phyloP scores from a whole-genome alignment of 2,329 filamentous ascomycete genomes.

The Colletotrichum filicis region DNA sequence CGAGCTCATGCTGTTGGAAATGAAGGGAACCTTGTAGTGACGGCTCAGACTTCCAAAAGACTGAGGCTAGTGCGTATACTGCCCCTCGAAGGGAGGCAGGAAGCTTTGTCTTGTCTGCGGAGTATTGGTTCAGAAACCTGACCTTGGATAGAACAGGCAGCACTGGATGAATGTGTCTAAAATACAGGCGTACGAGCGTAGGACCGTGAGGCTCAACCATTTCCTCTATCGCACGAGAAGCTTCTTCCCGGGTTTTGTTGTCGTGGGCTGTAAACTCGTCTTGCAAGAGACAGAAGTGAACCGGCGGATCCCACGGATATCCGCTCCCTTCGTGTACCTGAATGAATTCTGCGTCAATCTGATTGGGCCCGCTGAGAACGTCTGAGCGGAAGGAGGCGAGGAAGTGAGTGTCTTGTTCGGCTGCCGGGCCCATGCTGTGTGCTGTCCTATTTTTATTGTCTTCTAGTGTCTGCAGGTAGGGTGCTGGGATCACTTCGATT shows the following conservation, averaged over 20 bases:
- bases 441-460: slow-evolving; percentile 54
- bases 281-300: slow-evolving; percentile 57
- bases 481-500: neutral
- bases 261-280: slow-evolving; percentile 57
- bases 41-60: slow-evolving; percentile 53
- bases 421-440: slow-evolving; percentile 56
- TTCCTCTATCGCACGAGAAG: slow-evolving; percentile 55
- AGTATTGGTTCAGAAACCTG: slow-evolving; percentile 53
- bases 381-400: slow-evolving; percentile 59
- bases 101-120: slow-evolving; percentile 48
- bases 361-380: slow-evolving; percentile 53
- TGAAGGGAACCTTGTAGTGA: slow-evolving; percentile 44
- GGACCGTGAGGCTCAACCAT: slow-evolving; percentile 53
- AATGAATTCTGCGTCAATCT: slow-evolving; percentile 56
- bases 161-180: slow-evolving; percentile 56
- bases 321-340: slow-evolving; percentile 52
- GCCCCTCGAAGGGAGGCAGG: slow-evolving; percentile 57
- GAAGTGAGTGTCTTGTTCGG: slow-evolving; percentile 59
- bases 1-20: slow-evolving; percentile 53
- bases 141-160: slow-evolving; percentile 56
- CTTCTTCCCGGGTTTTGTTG: slow-evolving; percentile 47
- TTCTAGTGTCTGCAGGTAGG: slow-evolving; percentile 49
- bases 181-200: slow-evolving; percentile 55
- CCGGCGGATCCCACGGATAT: slow-evolving; percentile 48
- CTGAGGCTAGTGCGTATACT: slow-evolving; percentile 55